These are phyloP conservation scores for Polygonum aviculare DNA, from an alignment of 148 eudicot genomes.

Conservation along the genomic window DNA sequence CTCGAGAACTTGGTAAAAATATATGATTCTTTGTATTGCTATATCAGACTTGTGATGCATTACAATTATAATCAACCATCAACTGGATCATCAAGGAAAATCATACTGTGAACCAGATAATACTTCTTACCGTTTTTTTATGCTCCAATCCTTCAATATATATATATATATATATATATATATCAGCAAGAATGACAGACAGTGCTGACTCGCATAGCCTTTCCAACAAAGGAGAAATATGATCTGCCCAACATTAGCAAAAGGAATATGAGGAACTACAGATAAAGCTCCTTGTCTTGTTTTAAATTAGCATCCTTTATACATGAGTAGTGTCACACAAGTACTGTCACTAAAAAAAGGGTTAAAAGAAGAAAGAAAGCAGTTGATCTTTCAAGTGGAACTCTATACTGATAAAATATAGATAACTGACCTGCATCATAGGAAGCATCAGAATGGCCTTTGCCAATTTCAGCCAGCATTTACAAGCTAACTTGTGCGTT, in stretches of 20 bases:
- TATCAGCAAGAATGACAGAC: slow-evolving; percentile 51
- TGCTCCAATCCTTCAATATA: slow-evolving; percentile 43
- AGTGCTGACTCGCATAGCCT: slow-evolving; percentile 45
- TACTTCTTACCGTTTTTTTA: slow-evolving; percentile 49
- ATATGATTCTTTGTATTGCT: background rate
- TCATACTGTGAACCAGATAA: background rate
- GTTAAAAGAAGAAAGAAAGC: background rate
- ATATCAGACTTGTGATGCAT: background rate
- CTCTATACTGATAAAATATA: background rate
- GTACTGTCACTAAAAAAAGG: background rate
- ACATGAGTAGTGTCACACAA: background rate
- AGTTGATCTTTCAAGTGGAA: background rate
- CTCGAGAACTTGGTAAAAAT: background rate
- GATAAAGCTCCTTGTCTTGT: background rate
- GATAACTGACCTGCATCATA: slow-evolving; percentile 53
- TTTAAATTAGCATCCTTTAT: slow-evolving; percentile 3
- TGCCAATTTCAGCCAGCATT: slow-evolving; percentile 75
- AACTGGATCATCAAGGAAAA: background rate
- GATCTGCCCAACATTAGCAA: slow-evolving; percentile 39
- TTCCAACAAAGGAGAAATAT: slow-evolving; percentile 43
- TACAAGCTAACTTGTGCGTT: slow-evolving; percentile 21
- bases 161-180: slow-evolving; percentile 52
- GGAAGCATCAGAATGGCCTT: slow-evolving; percentile 71
- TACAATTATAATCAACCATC: background rate
- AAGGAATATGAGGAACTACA: background rate